phyloP scores from a whole-genome alignment of 1,284 basidiomycete genomes.

The Cutaneotrichosporon spelunceum region DNA sequence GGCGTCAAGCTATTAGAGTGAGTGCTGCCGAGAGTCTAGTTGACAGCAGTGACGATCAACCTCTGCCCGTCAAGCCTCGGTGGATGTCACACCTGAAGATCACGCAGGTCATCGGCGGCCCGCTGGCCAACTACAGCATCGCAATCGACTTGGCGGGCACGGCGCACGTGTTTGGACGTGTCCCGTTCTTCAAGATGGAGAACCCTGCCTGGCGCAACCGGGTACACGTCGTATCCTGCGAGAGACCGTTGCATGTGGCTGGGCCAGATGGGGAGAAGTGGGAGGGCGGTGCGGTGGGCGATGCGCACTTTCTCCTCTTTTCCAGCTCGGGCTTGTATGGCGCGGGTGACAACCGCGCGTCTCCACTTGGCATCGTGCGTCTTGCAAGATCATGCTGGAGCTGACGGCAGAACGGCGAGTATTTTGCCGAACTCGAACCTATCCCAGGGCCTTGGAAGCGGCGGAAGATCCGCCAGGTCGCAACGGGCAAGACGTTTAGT shows the following conservation, averaged over 20 bases:
- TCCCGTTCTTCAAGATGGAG: constrained; percentile 63
- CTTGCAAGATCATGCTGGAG: neutral
- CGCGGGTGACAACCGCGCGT: constrained; percentile 75
- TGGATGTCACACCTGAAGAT: constrained; percentile 76
- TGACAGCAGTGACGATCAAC: constrained; percentile 60
- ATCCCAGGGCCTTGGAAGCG: constrained; percentile 43
- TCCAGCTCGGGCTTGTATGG: constrained; percentile 78
- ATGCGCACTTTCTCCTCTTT: constrained; percentile 77
- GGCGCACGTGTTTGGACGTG: constrained; percentile 83
- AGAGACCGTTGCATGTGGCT: constrained; percentile 63
- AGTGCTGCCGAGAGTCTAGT: neutral
- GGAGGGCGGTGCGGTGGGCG: constrained; percentile 75
- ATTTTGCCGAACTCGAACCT: constrained; percentile 30
- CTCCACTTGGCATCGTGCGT: constrained; percentile 58
- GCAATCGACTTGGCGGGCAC: constrained; percentile 66
- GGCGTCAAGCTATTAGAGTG: constrained; percentile 14
- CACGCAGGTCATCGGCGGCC: constrained; percentile 67
- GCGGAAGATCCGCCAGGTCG: constrained; percentile 48
- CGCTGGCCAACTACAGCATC: constrained; percentile 62
- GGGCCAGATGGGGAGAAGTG: constrained; percentile 64
- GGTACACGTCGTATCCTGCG: constrained; percentile 59
- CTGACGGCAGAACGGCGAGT: constrained; percentile 24
- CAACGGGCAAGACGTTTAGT: constrained; percentile 79
- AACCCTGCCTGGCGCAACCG: constrained; percentile 41
- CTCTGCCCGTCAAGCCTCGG: constrained; percentile 80